Evolutionary conservation across 306 rosid genomes (phyloP).

Genomic region (Sphenostylis stenocarpa): DNA sequence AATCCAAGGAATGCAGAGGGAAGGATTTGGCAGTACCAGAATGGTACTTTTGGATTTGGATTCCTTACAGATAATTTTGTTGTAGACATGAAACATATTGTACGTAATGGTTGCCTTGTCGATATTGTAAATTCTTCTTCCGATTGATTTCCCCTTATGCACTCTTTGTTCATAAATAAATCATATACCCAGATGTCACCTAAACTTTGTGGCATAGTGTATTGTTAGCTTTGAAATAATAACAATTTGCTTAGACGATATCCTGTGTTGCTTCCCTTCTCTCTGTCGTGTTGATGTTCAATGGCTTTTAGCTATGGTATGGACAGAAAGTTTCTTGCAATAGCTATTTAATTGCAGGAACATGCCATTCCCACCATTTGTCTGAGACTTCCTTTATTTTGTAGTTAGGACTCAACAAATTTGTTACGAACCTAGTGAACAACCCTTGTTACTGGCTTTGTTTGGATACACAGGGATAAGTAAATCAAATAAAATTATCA

Average conservation of each 20-base stretch:
- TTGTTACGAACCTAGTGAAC: not conserved
- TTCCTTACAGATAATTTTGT: constrained; percentile 74
- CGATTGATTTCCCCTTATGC: constrained; percentile 23
- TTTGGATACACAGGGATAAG: not conserved
- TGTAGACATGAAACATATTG: constrained; percentile 70
- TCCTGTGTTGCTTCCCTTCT: not conserved
- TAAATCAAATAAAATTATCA: not conserved
- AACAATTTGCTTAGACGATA: not conserved
- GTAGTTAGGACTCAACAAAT: not conserved
- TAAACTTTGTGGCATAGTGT: constrained; percentile 33
- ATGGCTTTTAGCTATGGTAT: not conserved
- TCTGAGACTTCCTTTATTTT: constrained; percentile 14
- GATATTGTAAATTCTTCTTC: constrained; percentile 51
- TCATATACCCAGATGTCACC: constrained; percentile 39
- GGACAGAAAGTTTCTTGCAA: not conserved
- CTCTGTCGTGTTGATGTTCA: not conserved
- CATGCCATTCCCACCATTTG: not conserved
- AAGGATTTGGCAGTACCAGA: constrained; percentile 81
- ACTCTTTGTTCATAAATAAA: constrained; percentile 32
- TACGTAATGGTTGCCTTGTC: constrained; percentile 56
- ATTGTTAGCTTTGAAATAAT: constrained; percentile 30
- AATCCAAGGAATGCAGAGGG: constrained; percentile 71
- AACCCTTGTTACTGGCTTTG: not conserved
- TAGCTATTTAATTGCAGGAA: not conserved
- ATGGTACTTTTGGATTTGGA: constrained; percentile 91